Evolutionary conservation across 2,329 filamentous ascomycete genomes (phyloP), one percentile per base, ranked within the genome.

Genomic region (Ascochyta koolunga): DNA sequence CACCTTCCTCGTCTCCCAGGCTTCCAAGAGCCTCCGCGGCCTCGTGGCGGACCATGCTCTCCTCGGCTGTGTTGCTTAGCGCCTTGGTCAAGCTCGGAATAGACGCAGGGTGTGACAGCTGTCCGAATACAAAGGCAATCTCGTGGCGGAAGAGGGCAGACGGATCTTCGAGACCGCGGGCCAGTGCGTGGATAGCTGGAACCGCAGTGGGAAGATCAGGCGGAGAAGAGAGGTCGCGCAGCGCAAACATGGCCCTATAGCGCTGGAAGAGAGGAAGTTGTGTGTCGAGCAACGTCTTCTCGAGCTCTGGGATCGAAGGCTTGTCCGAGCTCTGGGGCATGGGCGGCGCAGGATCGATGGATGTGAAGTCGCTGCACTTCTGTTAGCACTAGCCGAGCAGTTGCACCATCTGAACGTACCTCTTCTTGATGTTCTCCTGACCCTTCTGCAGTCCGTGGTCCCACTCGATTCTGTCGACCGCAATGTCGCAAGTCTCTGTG

Each of bases 161-260:
- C 16, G 87, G 82, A 73, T 99, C 95, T 27, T 82, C 81, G 66
- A 99, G 87, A 15, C 95, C 95, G 70, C 87, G 88, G 39, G 95
- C 91, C 40, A 99, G 84, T 10, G 93, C 90, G 38, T 89, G 83
- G 47, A 99, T 85, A 16, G 95, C 93, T n/a, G 90, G 89, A 15
- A 91, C 85, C 6, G 93, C 93, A 2, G 93, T 96, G 2, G 92
- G 90, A 37, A 96, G 86, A 70, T 96, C 89, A 9, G 93, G 93
- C 15, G 95, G 95, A 4, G 93, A 97, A 19, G 93, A 92, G 46
- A 99, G 87, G 76, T 99, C 95, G 70, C 95, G 89, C 46, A 99
- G 87, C 54, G 91, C 90, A 72, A 99, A 99, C 95, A 99, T 99
- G 74, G 95, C 93, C 69, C 95, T 87, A 79, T 99, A 99, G 72